Evolutionary conservation across 805 yeast species (phyloP), one percentile per base, ranked within the genome.

Genomic region (Hanseniaspora osmophila): DNA sequence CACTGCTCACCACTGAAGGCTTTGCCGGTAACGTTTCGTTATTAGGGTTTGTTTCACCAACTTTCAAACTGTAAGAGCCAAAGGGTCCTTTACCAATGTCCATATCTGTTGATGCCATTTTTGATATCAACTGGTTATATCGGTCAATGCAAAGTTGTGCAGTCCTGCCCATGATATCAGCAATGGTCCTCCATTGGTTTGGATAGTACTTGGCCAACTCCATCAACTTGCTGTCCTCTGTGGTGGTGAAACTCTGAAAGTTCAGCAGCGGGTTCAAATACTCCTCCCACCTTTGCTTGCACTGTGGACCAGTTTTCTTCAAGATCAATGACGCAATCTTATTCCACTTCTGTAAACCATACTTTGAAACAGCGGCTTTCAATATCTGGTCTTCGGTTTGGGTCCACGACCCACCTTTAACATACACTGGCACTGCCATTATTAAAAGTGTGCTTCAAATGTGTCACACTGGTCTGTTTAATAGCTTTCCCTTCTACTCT

Each of bases 331-430:
- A 86, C 0, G 95, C 83, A 4, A 90, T 90, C 43, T 96, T 74
- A 12, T 92, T 73, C 98, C 98, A 90, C 56, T 92, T 96, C 53
- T 84, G 87, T 16, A 87, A 67, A 0, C 98, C 98, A 61, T 90
- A 90, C 58, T 90, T 92, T 37, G 92, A 74, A 2, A 92, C 84
- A 1, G 96, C 96, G 0, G 96, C 95, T 51, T 80, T 79, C 39
- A 90, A 67, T 40, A 92, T 81, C 61, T 86, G 90, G 61, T 92
- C 98, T 53, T 77, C 82, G 10, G 72, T 62, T 56, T 84, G 80
- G 6, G 94, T 78, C 97, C 97, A 88, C 6, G 35, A 11, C 35
- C 35, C 35, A 32, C 35, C 35, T 32, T 32, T 32, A 3, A 32
- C 35, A 32, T 32, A 32, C 6, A 32, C 10, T 6, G 15, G 15